Base-by-base conservation (phyloP, 768 basidiomycete genomes). In the Neoboletus subvelutipes region DNA sequence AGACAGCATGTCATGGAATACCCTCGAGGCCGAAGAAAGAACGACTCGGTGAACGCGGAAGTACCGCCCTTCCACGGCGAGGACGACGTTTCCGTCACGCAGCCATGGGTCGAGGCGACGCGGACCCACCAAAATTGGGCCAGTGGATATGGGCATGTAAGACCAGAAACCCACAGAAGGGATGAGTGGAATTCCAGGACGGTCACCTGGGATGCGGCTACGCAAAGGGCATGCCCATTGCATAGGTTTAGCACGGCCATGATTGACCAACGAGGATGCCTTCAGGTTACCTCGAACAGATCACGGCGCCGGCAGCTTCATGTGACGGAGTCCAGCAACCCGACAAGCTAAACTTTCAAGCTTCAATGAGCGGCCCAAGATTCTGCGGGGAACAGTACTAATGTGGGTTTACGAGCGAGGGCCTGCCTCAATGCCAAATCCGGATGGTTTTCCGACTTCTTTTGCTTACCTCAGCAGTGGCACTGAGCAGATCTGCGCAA, bases 161-260 rank as follows among this genome's bases (percentile, higher is more conserved):
- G 65, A 59, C 62, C 51, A 62, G 42, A 57, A 52, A 43, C 57
- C 45, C 54, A 46, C 39, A 36, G 53, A 20, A 9, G 56, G 56
- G 50, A 48, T 51, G 47, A n/a, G 57, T 55, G 52, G 57, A 61
- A 58, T 56, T 39, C 58, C 58, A 59, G 66, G 47, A 54, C 40
- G 18, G 33, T 39, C 63, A 54, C 46, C 33, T 34, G 24, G 31
- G 55, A 54, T 48, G n/a, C n/a, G 59, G 56, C 48, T 64, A 62
- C 56, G 46, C 31, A 52, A 45, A 49, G 57, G 57, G 54, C 65
- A 62, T 62, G 60, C 12, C 46, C 52, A 48, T 45, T 41, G 60
- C 66, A 67, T 67, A 59, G 56, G 66, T 65, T 64, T 65, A 34
- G 60, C 63, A 67, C 66, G 55, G 65, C 65, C 63, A 67, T n/a